phyloP scores from a whole-genome alignment of 2,329 filamentous ascomycete genomes.

The Pestalotiopsis sp. region DNA sequence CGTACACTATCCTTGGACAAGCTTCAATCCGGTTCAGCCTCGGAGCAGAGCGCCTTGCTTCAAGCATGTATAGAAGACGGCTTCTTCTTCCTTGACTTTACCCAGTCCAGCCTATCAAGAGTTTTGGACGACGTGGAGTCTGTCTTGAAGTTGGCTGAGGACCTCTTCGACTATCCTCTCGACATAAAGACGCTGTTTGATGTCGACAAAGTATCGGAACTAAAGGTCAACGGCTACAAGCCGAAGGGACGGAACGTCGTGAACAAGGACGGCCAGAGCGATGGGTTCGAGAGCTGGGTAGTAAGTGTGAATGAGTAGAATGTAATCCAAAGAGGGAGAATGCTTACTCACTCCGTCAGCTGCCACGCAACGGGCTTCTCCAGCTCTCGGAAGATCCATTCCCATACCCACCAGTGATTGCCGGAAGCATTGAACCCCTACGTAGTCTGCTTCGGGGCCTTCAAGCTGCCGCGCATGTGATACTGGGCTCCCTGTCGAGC shows the following conservation, averaged over 20 bases:
- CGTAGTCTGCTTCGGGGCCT: neutral
- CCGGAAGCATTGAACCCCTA: neutral
- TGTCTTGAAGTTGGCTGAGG: neutral
- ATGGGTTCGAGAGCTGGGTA: constrained; percentile 11
- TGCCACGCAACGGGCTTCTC: constrained; percentile 7
- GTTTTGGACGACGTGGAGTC: neutral
- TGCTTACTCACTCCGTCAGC: neutral
- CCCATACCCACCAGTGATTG: neutral
- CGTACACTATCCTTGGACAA: neutral
- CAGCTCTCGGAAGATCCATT: neutral
- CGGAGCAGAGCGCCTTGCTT: neutral
- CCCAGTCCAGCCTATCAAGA: neutral
- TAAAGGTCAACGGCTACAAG: constrained; percentile 10
- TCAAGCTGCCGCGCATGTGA: neutral
- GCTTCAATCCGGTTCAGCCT: neutral
- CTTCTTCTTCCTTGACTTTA: constrained; percentile 8
- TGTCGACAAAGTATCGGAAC: constrained; percentile 8
- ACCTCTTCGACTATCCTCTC: neutral
- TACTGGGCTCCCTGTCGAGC: neutral
- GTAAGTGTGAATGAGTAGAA: neutral
- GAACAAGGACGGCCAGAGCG: neutral
- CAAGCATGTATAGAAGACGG: constrained; percentile 3
- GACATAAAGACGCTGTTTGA: constrained; percentile 4
- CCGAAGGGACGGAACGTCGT: constrained; percentile 10
- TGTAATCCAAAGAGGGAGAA: neutral